These are phyloP conservation scores for Ceratocystis albifundus DNA, from an alignment of 2,329 filamentous ascomycete genomes.

Conservation along the genomic window DNA sequence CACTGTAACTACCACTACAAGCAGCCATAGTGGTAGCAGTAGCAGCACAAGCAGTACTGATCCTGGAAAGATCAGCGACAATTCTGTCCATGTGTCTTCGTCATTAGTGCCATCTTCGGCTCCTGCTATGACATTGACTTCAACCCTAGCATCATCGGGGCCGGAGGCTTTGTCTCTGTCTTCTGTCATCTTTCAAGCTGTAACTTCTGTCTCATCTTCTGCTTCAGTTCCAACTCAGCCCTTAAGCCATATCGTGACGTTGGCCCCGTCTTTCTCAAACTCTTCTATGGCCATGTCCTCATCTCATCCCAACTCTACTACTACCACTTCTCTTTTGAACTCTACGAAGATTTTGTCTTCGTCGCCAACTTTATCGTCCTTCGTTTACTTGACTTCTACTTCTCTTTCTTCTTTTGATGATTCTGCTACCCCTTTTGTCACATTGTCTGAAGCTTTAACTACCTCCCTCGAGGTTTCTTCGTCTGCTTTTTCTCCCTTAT, in stretches of 20 bases:
- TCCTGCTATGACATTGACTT: not conserved
- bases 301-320: not conserved
- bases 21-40: not conserved
- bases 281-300: not conserved
- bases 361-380: not conserved
- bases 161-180: not conserved
- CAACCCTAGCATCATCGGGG: not conserved
- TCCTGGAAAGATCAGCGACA: not conserved
- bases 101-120: not conserved
- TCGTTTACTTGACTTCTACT: not conserved
- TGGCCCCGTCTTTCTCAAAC: conserved; percentile 6
- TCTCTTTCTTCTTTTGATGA: conserved; percentile 1
- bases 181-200: not conserved
- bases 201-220: not conserved
- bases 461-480: not conserved
- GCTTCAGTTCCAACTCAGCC: not conserved
- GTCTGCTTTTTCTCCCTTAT: conserved; percentile 1
- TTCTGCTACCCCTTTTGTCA: conserved; percentile 5
- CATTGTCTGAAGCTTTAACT: not conserved
- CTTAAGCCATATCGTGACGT: not conserved
- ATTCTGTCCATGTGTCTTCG: not conserved
- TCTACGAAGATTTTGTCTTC: not conserved
- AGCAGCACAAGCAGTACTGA: not conserved
- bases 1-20: not conserved
- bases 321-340: not conserved